These are phyloP conservation scores for Trametes coccinea DNA, from an alignment of 768 basidiomycete species.

Conservation along the genomic window DNA sequence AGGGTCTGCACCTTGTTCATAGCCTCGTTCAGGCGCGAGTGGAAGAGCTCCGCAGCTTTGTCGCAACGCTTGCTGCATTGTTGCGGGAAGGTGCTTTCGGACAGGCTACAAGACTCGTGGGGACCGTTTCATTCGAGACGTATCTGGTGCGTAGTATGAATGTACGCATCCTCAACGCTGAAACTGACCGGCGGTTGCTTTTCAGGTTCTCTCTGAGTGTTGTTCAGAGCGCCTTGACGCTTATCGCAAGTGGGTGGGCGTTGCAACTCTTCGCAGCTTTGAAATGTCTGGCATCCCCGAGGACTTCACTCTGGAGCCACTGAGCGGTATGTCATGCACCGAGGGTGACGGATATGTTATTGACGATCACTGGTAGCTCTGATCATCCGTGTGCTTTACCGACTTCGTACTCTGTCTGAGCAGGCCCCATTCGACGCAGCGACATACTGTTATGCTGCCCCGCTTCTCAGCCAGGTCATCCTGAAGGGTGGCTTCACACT, in stretches of 20 bases:
- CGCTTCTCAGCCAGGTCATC: conserved; percentile 71
- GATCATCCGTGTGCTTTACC: conserved; percentile 82
- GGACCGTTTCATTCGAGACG: conserved; percentile 62
- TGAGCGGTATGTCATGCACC: conserved; percentile 49
- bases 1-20: conserved; percentile 70
- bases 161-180: background rate
- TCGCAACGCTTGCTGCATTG: conserved; percentile 58
- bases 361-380: conserved; percentile 49
- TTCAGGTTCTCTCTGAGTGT: conserved; percentile 64
- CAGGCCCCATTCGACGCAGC: conserved; percentile 81
- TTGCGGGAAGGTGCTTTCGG: conserved; percentile 68
- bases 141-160: conserved; percentile 60
- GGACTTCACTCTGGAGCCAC: conserved; percentile 68
- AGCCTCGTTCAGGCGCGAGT: conserved; percentile 55
- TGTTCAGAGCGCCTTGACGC: conserved; percentile 74
- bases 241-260: conserved; percentile 71
- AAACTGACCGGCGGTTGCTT: background rate
- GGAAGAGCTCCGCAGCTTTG: conserved; percentile 54
- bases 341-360: background rate
- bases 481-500: conserved; percentile 65
- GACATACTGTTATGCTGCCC: conserved; percentile 80
- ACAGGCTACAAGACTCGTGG: conserved; percentile 62
- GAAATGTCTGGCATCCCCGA: conserved; percentile 68
- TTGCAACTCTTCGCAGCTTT: conserved; percentile 79
- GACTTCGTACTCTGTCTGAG: conserved; percentile 78